Evolutionary conservation across 129 eudicot species (phyloP).

Genomic region (Tanacetum coccineum): DNA sequence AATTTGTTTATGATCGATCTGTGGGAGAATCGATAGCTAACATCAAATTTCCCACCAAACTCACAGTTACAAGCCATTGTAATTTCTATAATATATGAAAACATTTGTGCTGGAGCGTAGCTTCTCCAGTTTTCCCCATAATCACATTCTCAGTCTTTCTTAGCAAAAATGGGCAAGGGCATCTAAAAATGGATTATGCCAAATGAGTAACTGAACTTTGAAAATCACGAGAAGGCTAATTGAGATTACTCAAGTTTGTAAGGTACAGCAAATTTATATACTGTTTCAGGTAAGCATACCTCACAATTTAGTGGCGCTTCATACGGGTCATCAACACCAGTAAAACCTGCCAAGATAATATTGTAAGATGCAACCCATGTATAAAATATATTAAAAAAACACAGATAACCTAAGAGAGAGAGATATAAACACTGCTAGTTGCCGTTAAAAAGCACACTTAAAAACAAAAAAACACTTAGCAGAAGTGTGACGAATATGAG

Average conservation of each 20-base stretch:
- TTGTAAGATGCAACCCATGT: background rate
- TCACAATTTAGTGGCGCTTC: slow-evolving; percentile 79
- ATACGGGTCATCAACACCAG: slow-evolving; percentile 95
- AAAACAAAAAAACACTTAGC: too few relatives aligned
- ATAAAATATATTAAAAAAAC: background rate
- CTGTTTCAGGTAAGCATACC: slow-evolving; percentile 38
- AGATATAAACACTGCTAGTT: background rate
- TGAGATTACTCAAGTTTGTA: slow-evolving; percentile 6
- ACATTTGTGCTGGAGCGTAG: background rate
- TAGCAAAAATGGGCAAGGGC: background rate
- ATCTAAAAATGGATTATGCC: background rate
- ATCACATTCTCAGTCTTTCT: background rate
- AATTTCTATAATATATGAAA: background rate
- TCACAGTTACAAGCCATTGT: background rate
- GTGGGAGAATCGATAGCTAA: background rate
- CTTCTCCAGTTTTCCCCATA: background rate
- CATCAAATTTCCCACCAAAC: background rate
- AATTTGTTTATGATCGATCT: background rate
- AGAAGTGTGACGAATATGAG: background rate
- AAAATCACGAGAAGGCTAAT: background rate
- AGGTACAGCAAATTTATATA: slow-evolving; percentile 9
- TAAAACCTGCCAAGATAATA: slow-evolving; percentile 64
- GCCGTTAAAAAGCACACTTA: background rate
- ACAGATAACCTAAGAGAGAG: too few relatives aligned
- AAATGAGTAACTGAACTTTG: background rate